A percentile compares a stretch with the other conserved stretches of the same genome.
Conservation (phyloP, 495 filamentous ascomycete species). For the Cercophora samala region DNA sequence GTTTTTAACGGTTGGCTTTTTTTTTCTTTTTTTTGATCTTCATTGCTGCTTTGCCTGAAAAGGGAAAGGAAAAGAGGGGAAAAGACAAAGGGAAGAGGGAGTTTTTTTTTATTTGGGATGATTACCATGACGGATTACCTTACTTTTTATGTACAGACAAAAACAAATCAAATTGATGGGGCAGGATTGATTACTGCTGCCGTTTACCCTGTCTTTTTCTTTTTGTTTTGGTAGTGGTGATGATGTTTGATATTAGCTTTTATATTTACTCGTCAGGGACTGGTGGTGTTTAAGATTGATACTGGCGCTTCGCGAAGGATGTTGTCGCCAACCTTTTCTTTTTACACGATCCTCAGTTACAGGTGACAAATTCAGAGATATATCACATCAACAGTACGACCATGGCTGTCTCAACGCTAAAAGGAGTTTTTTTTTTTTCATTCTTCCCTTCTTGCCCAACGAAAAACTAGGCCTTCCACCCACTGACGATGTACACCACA, state of each 20-base stretch:
- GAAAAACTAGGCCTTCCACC: conserved; percentile 53
- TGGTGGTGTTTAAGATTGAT: no score
- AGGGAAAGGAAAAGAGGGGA: not conserved
- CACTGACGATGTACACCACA: conserved; percentile 94
- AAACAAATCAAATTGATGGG: not conserved
- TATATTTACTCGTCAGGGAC: no score
- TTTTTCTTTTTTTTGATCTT: not conserved
- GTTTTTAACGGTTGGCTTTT: conserved; percentile 8
- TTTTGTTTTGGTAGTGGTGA: not conserved
- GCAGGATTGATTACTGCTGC: not conserved
- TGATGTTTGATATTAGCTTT: no score
- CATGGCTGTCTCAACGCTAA: no score
- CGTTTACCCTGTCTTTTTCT: not conserved
- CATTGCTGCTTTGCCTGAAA: not conserved
- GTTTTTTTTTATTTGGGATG: not conserved
- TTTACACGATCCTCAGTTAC: no score
- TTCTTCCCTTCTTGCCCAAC: conserved; percentile 2
- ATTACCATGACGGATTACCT: not conserved
- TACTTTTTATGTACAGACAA: not conserved
- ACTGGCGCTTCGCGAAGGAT: no score
- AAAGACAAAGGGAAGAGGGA: not conserved
- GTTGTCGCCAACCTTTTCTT: no score
- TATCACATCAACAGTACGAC: no score
- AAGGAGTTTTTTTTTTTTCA: not conserved
- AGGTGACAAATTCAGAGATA: no score